Conservation (phyloP, 129 eudicot genomes). For the Tagetes patula region DNA sequence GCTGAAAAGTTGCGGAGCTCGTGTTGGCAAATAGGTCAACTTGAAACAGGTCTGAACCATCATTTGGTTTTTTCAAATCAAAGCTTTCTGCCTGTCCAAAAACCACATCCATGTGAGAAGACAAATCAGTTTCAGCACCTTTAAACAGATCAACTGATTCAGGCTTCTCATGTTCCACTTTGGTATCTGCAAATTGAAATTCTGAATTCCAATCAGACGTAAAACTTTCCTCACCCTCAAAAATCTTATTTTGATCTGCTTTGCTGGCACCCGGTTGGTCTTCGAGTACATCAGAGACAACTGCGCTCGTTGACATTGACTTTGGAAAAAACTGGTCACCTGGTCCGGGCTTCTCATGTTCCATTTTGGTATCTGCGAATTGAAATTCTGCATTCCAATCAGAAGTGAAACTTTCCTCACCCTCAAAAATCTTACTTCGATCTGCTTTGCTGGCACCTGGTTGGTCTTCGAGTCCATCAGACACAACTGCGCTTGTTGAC, state of each 20-base stretch:
- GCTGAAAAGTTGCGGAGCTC: conserved; percentile 25
- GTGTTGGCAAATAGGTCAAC: conserved; percentile 26
- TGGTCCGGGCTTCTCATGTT: conserved; percentile 19
- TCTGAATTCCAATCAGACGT: conserved; percentile 68
- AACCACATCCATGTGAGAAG: conserved; percentile 39
- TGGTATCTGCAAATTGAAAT: conserved; percentile 53
- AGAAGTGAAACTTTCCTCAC: conserved; percentile 37
- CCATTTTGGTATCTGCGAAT: conserved; percentile 39
- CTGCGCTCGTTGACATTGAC: conserved; percentile 24
- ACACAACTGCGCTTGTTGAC: conserved; percentile 17
- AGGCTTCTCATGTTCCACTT: conserved; percentile 29
- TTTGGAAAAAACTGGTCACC: conserved; percentile 50
- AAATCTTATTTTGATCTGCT: conserved; percentile 23
- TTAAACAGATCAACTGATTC: conserved; percentile 36
- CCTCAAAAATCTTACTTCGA: conserved; percentile 28
- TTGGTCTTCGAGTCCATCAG: conserved; percentile 36
- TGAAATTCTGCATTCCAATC: conserved; percentile 79
- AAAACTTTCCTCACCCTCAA: conserved; percentile 35
- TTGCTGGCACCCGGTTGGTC: conserved; percentile 38
- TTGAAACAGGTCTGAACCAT: conserved; percentile 21
- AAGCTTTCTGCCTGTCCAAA: conserved; percentile 36
- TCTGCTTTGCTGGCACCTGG: conserved; percentile 28
- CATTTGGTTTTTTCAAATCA: conserved; percentile 23
- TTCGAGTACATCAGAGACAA: conserved; percentile 21
- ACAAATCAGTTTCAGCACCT: conserved; percentile 39